Conservation (phyloP, 805 yeast genomes). For the Metschnikowia aberdeeniae region DNA sequence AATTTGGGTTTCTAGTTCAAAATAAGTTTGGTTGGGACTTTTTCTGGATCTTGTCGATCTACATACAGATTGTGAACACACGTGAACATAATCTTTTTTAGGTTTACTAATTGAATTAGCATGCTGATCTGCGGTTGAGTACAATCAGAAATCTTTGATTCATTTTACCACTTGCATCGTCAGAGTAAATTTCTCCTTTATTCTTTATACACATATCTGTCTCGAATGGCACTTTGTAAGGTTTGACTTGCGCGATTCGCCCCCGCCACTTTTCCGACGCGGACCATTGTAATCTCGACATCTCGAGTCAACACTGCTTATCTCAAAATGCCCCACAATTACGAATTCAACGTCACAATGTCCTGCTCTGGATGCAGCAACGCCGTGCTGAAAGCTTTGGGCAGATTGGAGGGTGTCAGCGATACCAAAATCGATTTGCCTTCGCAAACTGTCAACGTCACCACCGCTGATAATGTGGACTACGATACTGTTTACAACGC, state of each 20-base stretch:
- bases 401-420: slow-evolving; percentile 68
- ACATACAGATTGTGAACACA: too few relatives aligned
- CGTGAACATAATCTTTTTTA: too few relatives aligned
- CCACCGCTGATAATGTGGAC: slow-evolving; percentile 48
- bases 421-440: slow-evolving; percentile 72
- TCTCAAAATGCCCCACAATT: slow-evolving; percentile 32
- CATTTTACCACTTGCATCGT: too few relatives aligned
- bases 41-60: too few relatives aligned
- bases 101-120: too few relatives aligned
- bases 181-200: too few relatives aligned
- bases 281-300: background rate
- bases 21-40: too few relatives aligned
- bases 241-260: slow-evolving; percentile 4
- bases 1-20: too few relatives aligned
- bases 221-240: background rate
- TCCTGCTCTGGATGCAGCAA: slow-evolving; percentile 83
- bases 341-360: slow-evolving; percentile 81
- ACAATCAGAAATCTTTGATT: too few relatives aligned
- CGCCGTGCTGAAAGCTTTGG: slow-evolving; percentile 77
- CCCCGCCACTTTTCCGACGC: background rate
- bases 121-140: too few relatives aligned
- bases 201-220: background rate
- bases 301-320: background rate
- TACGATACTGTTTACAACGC: slow-evolving; percentile 78
- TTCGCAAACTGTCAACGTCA: slow-evolving; percentile 76